A percentile compares a stretch with the other conserved stretches of the same genome.
These are phyloP conservation scores for Cladophialophora chaetospira DNA, from an alignment of 2,329 filamentous ascomycete species.

Conservation along the genomic window DNA sequence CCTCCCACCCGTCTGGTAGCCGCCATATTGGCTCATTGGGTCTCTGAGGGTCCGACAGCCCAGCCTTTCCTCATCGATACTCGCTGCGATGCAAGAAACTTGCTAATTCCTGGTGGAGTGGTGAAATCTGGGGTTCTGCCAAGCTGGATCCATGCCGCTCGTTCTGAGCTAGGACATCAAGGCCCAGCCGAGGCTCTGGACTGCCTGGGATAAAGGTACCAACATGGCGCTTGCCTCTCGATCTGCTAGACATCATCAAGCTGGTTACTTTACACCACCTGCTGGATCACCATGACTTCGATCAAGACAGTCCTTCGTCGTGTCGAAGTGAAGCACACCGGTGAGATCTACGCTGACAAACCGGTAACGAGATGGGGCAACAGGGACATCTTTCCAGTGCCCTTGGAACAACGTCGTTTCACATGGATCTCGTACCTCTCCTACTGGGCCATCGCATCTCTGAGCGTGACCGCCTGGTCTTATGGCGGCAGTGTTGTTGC, in stretches of 20 bases:
- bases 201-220: background rate
- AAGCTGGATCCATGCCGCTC: background rate
- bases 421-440: background rate
- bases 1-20: no score
- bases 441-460: conserved; percentile 1
- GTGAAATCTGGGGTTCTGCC: conserved; percentile 1
- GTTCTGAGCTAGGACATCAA: background rate
- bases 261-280: no score
- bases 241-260: no score
- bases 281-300: background rate
- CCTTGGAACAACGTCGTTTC: background rate
- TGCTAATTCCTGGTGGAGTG: no score
- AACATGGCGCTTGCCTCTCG: background rate
- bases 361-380: conserved; percentile 4
- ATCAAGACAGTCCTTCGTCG: background rate
- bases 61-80: no score
- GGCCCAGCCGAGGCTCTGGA: background rate
- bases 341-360: background rate
- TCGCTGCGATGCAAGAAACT: no score
- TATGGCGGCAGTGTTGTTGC: conserved; percentile 4
- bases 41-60: no score
- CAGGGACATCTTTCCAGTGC: conserved; percentile 1
- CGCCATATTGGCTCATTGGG: no score
- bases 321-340: conserved; percentile 4
- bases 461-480: background rate